Percentiles rank a stretch among this genome's conserved stretches.
These are phyloP conservation scores for Draba incana DNA, from an alignment of 345 rosid species.

Conservation along the genomic window DNA sequence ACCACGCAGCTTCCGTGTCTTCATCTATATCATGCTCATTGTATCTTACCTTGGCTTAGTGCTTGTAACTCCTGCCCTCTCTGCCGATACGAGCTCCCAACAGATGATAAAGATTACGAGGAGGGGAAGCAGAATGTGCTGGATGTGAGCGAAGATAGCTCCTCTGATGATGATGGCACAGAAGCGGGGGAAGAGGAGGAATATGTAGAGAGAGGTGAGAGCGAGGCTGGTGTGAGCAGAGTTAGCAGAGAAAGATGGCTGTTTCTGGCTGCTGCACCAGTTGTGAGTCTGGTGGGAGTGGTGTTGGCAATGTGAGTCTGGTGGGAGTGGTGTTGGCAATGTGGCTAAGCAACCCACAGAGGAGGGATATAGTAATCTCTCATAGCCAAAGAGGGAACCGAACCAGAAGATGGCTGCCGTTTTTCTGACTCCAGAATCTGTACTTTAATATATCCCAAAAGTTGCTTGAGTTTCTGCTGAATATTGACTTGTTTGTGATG, in stretches of 20 bases:
- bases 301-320: too few species aligned
- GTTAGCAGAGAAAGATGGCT: constrained; percentile 71
- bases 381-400: constrained; percentile 54
- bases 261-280: constrained; percentile 79
- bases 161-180: constrained; percentile 47
- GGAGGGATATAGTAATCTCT: constrained; percentile 44
- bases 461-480: constrained; percentile 9
- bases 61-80: constrained; percentile 92
- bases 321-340: too few species aligned
- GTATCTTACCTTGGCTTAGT: constrained; percentile 91
- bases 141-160: constrained; percentile 50
- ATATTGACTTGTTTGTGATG: constrained; percentile 10
- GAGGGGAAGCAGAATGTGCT: constrained; percentile 54
- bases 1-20: constrained; percentile 82
- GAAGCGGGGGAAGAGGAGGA: constrained; percentile 50
- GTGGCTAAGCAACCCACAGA: constrained; percentile 66
- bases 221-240: constrained; percentile 36
- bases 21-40: constrained; percentile 75
- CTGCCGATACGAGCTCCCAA: constrained; percentile 90
- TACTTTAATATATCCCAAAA: constrained; percentile 3
- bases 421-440: constrained; percentile 47
- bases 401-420: constrained; percentile 83
- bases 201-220: constrained; percentile 34
- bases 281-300: constrained; percentile 73
- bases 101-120: constrained; percentile 84